These are phyloP conservation scores for Solanum ahanhuiri DNA, from an alignment of 257 asterid species.

Conservation along the genomic window DNA sequence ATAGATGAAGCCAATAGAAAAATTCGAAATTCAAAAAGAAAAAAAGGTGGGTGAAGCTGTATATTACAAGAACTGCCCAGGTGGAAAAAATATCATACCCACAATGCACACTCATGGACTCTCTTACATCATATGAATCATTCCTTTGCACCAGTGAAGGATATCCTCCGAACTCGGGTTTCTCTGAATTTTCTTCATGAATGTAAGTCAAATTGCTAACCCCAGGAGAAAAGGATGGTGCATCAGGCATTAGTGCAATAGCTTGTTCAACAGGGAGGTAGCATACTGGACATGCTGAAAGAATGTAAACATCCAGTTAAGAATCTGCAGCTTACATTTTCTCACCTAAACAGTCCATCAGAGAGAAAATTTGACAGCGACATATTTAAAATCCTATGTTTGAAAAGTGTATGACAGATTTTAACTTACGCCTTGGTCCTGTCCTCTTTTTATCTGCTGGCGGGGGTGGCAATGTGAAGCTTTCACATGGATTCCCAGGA, in stretches of 20 bases:
- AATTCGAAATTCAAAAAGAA: too few relatives aligned
- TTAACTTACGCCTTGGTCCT: slow-evolving; percentile 83
- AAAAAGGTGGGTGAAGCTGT: neutral
- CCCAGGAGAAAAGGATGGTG: slow-evolving; percentile 54
- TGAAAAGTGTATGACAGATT: neutral
- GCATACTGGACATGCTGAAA: slow-evolving; percentile 74
- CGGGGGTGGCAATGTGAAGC: slow-evolving; percentile 85
- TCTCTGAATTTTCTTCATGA: slow-evolving; percentile 38
- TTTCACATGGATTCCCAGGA: slow-evolving; percentile 87
- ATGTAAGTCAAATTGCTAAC: slow-evolving; percentile 39
- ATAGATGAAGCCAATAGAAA: neutral
- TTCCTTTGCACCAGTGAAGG: slow-evolving; percentile 58
- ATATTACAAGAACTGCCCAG: neutral
- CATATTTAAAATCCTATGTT: neutral
- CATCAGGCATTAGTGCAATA: slow-evolving; percentile 40
- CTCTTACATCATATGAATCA: slow-evolving; percentile 68
- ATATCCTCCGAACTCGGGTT: slow-evolving; percentile 65
- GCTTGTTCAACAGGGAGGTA: slow-evolving; percentile 63
- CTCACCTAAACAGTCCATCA: neutral
- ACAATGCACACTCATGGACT: slow-evolving; percentile 80
- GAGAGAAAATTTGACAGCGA: neutral
- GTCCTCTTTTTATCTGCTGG: slow-evolving; percentile 87
- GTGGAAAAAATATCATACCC: slow-evolving; percentile 47
- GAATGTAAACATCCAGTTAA: neutral
- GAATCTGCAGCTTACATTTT: neutral